Percentiles rank a stretch among this genome's conserved stretches.
These are phyloP conservation scores for Mycena latifolia DNA, from an alignment of 768 basidiomycete species.

Conservation along the genomic window DNA sequence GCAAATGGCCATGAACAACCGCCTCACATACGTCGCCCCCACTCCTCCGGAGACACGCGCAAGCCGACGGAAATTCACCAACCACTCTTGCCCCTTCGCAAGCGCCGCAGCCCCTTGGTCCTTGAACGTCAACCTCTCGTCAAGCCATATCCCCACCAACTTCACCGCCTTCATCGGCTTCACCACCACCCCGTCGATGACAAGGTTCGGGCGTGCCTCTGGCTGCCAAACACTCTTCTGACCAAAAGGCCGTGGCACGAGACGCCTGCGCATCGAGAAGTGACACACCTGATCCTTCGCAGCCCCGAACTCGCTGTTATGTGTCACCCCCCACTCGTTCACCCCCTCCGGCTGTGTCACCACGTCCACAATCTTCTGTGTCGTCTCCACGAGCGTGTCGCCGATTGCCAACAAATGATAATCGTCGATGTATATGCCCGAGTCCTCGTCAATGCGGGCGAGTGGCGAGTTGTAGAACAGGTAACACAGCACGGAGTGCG, in stretches of 20 bases:
- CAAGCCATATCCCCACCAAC: constrained; percentile 3
- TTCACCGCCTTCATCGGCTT: neutral
- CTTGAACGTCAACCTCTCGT: constrained; percentile 12
- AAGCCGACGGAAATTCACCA: constrained; percentile 18
- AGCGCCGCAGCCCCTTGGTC: constrained; percentile 19
- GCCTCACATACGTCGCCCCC: neutral
- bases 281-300: too few species aligned
- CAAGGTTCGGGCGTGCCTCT: neutral
- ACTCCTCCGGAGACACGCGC: constrained; percentile 18
- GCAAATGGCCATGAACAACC: constrained; percentile 24
- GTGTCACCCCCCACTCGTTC: too few species aligned
- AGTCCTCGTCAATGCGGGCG: neutral
- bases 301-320: too few species aligned
- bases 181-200: neutral
- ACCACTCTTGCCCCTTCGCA: constrained; percentile 27
- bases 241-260: too few species aligned
- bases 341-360: too few species aligned
- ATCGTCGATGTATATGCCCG: constrained; percentile 5
- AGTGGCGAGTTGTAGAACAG: neutral
- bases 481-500: neutral
- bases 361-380: too few species aligned
- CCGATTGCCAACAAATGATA: neutral
- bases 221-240: neutral
- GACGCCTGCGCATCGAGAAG: too few species aligned
- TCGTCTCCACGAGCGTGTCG: neutral